Conservation (phyloP, 768 basidiomycete species). For the Suillus fuscotomentosus region DNA sequence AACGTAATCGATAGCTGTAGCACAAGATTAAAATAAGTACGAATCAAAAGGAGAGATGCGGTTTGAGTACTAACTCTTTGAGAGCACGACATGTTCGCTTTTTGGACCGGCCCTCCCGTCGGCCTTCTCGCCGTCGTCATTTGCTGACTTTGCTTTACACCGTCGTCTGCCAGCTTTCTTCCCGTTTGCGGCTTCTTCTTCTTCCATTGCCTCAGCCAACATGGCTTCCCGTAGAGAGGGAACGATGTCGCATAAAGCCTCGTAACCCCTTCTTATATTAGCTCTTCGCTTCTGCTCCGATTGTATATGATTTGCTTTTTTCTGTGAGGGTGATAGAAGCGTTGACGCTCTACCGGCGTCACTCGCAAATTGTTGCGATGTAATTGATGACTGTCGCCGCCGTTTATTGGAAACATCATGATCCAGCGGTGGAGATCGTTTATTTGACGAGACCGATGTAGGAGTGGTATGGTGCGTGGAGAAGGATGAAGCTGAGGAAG, state of each 20-base stretch:
- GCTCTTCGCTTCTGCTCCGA: slow-evolving; percentile 93
- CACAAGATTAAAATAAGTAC: slow-evolving; percentile 5
- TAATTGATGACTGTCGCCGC: slow-evolving; percentile 21
- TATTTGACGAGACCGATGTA: slow-evolving; percentile 14
- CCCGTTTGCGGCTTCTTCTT: slow-evolving; percentile 37
- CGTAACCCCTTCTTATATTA: slow-evolving; percentile 87
- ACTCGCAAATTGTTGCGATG: slow-evolving; percentile 10
- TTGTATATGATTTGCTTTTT: slow-evolving; percentile 92
- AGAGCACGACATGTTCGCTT: slow-evolving; percentile 87
- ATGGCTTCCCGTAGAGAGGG: slow-evolving; percentile 83
- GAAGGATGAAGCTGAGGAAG: slow-evolving; percentile 16
- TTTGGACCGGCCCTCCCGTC: slow-evolving; percentile 88
- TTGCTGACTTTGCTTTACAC: slow-evolving; percentile 36
- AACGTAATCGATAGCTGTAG: slow-evolving; percentile 83
- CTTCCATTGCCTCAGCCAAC: slow-evolving; percentile 50
- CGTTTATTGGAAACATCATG: slow-evolving; percentile 32
- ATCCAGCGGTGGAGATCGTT: slow-evolving; percentile 26
- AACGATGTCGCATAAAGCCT: slow-evolving; percentile 80
- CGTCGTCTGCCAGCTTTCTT: slow-evolving; percentile 36
- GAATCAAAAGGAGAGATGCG: neutral
- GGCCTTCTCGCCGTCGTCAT: slow-evolving; percentile 56
- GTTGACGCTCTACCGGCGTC: slow-evolving; percentile 17
- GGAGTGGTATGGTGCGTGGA: slow-evolving; percentile 9
- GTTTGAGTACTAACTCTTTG: slow-evolving; percentile 65
- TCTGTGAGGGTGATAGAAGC: slow-evolving; percentile 79